Evolutionary conservation across 306 rosid genomes (phyloP), one percentile per base, ranked within the genome.

Genomic region (Hippophae gyantsensis): DNA sequence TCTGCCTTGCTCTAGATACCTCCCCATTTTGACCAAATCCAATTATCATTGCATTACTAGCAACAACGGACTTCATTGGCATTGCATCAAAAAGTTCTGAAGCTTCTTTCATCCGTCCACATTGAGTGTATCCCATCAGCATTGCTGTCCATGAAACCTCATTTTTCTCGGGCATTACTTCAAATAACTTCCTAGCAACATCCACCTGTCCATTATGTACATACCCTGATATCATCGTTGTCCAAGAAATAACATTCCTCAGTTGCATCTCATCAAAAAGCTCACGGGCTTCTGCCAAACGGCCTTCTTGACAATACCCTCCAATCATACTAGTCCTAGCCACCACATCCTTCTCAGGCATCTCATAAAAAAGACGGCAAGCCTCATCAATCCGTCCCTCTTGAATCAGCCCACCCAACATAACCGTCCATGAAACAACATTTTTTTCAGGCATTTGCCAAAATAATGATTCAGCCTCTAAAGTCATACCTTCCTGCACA

Each of bases 171-270:
- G 78, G 71, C 78, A 74, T 74, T 12, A 68, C 74, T 68, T 68
- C 78, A 13, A 74, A 74, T 13, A 74, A 58, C 63, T 74, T 68
- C 41, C 70, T 53, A 18, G 70, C 78, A 59, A 74, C 61, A 68
- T 63, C 70, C 43, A 74, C 74, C 44, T 50, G 57, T 10, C 54
- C 66, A 6, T 73, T 73, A 52, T 78, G 79, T 4, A 51, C 60
- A 60, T 78, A 78, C 56, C 82, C 79, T 0, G 72, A 62, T 13
- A 78, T 69, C 82, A 78, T 67, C 9, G 68, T 52, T 5, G 74
- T 78, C 82, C 82, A 73, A 43, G 82, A 69, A 42, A 73, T 61
- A 12, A 73, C 62, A 61, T 78, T 73, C 56, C 72, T 63, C 18
- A 25, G 43, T 0, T 70, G 69, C 79, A 78, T 78, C 48, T 45